Base-by-base conservation (phyloP, 2,329 filamentous ascomycete genomes). In the Paecilomyces sp. region DNA sequence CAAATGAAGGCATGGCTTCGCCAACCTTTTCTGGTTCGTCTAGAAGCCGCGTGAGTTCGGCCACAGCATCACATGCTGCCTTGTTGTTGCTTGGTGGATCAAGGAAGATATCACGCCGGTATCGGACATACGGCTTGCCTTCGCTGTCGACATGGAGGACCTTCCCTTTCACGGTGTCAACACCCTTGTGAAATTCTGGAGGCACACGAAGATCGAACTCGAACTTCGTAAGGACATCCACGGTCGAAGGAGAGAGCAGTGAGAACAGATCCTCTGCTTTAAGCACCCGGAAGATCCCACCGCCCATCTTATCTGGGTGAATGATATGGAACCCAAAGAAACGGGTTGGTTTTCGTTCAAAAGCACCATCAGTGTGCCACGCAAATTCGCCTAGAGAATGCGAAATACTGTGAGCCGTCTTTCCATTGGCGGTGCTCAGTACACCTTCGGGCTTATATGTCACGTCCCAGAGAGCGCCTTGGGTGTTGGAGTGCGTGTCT, bases 321-420 rank as follows among this genome's bases (percentile, higher is more conserved):
- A 60, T 34, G 41, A 60, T 60, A 12, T 60, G 58, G 5, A 60
- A 58, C n/a, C 58, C 58, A 22, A 60, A 58, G 24, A 34, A 60
- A 22, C 58, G 55, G 6, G 33, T 50, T 18, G 58, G 58, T 9
- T 25, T 58, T 5, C 8, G 24, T 31, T 60, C 58, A 30, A 57
- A 57, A 22, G 56, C 36, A 13, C 41, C 58, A 54, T 60, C 58
- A 8, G 58, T 60, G 28, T 60, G 58, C 58, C 58, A 60, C 25
- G 41, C 56, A n/a, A 60, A 60, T 34, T 60, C 56, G 15, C 56
- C 56, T 15, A 60, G 56, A 2, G 56, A 58, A 28, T 60, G 58
- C 18, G 55, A 58, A 25, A 58, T 58, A 33, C 58, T 60, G 56
- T 54, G 56, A 24, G 56, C 58, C 6, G 30, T 36, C 56, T 58